Conservation (phyloP, 805 yeast species). For the Dipodascopsis uninucleata region DNA sequence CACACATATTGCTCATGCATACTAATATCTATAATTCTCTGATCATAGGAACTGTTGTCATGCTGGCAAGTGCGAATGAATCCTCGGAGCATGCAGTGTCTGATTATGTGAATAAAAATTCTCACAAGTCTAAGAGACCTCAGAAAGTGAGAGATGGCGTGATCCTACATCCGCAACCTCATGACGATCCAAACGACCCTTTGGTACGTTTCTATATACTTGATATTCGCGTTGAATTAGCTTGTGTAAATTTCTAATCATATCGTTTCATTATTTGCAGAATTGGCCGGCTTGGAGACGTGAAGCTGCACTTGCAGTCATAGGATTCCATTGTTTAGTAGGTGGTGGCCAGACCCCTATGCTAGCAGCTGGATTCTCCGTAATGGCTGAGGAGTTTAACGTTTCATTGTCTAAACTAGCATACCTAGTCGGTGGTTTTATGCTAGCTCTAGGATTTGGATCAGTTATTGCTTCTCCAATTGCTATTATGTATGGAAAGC, state of each 20-base stretch:
- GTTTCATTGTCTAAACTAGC: constrained; percentile 44
- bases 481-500: constrained; percentile 55
- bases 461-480: constrained; percentile 54
- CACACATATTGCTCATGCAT: background rate
- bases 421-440: constrained; percentile 55
- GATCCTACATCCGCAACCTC: constrained; percentile 59
- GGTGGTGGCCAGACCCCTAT: constrained; percentile 63
- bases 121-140: constrained; percentile 32
- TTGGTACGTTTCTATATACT: constrained; percentile 29
- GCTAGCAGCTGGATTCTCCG: constrained; percentile 53
- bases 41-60: constrained; percentile 22
- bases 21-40: background rate
- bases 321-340: constrained; percentile 56
- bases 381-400: constrained; percentile 44
- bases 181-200: constrained; percentile 61
- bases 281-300: constrained; percentile 63
- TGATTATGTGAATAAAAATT: constrained; percentile 4
- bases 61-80: constrained; percentile 8
- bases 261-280: background rate
- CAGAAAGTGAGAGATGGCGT: constrained; percentile 50
- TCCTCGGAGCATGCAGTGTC: constrained; percentile 2
- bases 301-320: constrained; percentile 49
- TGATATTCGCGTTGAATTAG: background rate
- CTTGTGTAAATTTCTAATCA: background rate
- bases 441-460: constrained; percentile 59